Conservation (phyloP, 495 filamentous ascomycete genomes). For the Neurospora sp. region DNA sequence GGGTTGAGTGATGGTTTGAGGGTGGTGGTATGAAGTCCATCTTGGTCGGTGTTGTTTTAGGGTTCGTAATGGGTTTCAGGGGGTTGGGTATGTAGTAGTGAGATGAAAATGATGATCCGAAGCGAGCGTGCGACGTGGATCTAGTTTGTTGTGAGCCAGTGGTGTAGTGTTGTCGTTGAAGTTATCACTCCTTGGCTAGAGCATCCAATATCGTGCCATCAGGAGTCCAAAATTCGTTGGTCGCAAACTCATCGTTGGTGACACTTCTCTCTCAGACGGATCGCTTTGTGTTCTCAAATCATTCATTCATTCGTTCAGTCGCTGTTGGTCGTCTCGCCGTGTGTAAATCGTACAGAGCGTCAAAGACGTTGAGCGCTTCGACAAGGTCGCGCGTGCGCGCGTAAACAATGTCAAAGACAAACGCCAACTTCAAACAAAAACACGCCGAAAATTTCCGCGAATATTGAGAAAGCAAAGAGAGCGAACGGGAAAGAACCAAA, state of each 20-base stretch:
- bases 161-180: neutral
- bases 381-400: neutral
- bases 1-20: neutral
- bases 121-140: neutral
- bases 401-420: neutral
- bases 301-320: neutral
- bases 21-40: conserved; percentile 20
- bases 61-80: neutral
- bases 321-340: neutral
- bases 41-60: neutral
- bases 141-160: neutral
- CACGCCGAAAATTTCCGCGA: neutral
- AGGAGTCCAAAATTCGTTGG: neutral
- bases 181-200: neutral
- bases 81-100: neutral
- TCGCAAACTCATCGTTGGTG: neutral
- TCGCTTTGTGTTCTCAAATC: neutral
- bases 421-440: neutral
- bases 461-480: neutral
- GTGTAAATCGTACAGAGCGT: neutral
- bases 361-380: neutral
- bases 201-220: neutral
- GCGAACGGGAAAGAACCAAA: neutral
- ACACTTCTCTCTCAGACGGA: neutral
- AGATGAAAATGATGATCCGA: neutral